Evolutionary conservation across 495 filamentous ascomycete genomes (phyloP), one percentile per base, ranked within the genome.

Genomic region (Extremus antarcticus): DNA sequence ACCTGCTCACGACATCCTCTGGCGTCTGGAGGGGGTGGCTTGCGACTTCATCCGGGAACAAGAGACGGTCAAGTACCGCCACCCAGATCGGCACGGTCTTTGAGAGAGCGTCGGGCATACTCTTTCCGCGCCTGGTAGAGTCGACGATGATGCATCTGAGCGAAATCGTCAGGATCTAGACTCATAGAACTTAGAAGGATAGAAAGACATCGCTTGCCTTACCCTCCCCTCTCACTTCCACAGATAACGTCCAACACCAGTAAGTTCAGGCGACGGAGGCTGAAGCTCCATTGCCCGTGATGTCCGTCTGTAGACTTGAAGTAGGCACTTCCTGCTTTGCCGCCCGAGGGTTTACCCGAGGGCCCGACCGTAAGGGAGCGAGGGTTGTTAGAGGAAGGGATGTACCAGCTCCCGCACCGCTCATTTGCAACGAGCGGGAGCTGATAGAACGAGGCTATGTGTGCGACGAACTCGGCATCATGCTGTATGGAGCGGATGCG

Each of bases 221-320:
- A 87, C 81, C 89, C 91, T 60, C 82, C 79, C 68, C 78, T 57
- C 46, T 59, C 68, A 47, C 69, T 57, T 43, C 59, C 68, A 47
- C 69, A 81, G 61, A 82, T 77, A 56, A 82, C 55, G 59, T 76
- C 69, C 67, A 98, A 65, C 41, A 98, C 60, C 60, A 90, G 83
- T 60, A 94, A 63, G 63, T 97, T 97, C 62, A 97, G 71, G 53
- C 92, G 77, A 63, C 91, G 76, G 25, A 79, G 76, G 70, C 83
- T 94, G 65, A 96, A 95, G 43, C 79, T 78, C 90, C 91, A 97
- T 67, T 92, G 78, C 19, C 87, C 86, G 0, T 77, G 78, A 72
- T 98, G 92, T 1, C 92, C 92, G 70, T 98, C 92, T 24, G 92
- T 98, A 71, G 88, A 94, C 75, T 98, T 98, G 71, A 96, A 98